Evolutionary conservation across 257 asterid genomes (phyloP).

Genomic region (Coffea eugenioides): DNA sequence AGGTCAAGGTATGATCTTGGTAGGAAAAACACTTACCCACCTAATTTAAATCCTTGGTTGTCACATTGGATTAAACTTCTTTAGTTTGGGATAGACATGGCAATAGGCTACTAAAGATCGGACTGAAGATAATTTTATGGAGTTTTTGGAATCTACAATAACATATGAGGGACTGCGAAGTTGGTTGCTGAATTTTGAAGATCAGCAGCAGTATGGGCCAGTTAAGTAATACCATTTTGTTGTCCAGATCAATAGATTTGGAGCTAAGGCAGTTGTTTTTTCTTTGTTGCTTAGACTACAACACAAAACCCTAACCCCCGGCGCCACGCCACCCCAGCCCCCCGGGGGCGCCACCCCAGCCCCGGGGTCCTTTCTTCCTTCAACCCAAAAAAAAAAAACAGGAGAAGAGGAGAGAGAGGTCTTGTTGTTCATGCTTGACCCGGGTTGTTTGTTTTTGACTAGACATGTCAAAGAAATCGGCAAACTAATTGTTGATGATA

Average conservation of each 20-base stretch:
- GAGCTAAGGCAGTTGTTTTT: neutral
- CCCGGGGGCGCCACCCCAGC: too few relatives aligned
- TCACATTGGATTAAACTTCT: neutral
- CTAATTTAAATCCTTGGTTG: neutral
- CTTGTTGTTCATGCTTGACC: neutral
- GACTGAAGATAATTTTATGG: neutral
- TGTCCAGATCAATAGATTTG: neutral
- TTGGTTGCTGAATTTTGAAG: too few relatives aligned
- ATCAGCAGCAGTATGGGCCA: neutral
- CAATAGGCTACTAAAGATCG: neutral
- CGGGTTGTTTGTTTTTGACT: neutral
- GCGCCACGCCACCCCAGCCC: too few relatives aligned
- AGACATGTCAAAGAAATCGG: conserved; percentile 17
- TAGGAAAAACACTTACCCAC: neutral
- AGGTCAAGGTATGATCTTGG: neutral
- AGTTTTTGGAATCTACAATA: neutral
- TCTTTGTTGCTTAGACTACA: neutral
- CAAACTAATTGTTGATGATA: neutral
- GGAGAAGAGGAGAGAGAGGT: too few relatives aligned
- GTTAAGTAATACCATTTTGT: neutral
- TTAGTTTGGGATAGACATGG: neutral
- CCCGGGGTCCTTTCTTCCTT: too few relatives aligned
- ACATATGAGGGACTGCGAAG: neutral
- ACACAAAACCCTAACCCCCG: too few relatives aligned
- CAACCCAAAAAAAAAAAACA: neutral